Conservation (phyloP, 441 rosid species). For the Brassica hybrid region DNA sequence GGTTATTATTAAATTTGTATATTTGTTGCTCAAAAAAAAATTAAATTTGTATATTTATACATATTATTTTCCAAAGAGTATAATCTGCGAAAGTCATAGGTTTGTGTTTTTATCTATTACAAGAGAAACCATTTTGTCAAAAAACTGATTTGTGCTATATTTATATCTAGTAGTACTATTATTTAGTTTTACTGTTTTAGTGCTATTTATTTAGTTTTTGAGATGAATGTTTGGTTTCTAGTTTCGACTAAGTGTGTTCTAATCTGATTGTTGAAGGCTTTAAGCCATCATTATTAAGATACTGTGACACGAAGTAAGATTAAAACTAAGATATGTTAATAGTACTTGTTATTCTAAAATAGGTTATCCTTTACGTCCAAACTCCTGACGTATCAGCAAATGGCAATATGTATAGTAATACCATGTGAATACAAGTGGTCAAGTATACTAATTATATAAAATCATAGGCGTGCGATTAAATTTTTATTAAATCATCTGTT, state of each 20-base stretch:
- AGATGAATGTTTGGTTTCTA: not conserved
- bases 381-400: not conserved
- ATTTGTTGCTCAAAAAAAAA: no score
- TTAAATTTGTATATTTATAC: not conserved
- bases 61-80: not conserved
- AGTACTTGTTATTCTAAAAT: not conserved
- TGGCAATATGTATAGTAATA: constrained; percentile 3
- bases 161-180: not conserved
- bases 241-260: not conserved
- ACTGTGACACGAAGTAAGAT: not conserved
- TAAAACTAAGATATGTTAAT: not conserved
- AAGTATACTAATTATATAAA: not conserved
- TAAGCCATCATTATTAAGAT: not conserved
- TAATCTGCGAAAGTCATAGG: not conserved
- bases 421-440: not conserved
- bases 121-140: not conserved
- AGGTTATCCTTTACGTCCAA: constrained; percentile 2
- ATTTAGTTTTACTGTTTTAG: not conserved
- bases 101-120: not conserved
- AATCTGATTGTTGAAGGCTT: not conserved
- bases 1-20: not conserved
- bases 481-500: not conserved
- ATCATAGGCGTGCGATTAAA: not conserved
- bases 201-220: not conserved
- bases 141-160: not conserved